A percentile compares a stretch with the other conserved stretches of the same genome.
phyloP scores from a whole-genome alignment of 768 basidiomycete genomes.

The Boletus bicolor region DNA sequence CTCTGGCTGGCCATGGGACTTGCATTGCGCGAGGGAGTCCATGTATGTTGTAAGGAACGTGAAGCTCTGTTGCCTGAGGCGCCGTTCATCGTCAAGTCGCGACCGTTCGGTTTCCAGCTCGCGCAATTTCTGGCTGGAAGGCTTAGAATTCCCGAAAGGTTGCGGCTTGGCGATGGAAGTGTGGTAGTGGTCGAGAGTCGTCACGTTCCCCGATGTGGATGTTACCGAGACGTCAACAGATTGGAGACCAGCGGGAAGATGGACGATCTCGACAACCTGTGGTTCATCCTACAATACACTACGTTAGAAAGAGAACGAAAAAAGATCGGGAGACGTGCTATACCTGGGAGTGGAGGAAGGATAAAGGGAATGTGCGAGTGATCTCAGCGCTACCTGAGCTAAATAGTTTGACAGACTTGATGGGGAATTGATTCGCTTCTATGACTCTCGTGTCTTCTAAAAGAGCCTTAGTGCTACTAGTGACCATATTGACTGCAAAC shows the following conservation, averaged over 20 bases:
- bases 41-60: slow-evolving; percentile 26
- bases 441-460: slow-evolving; percentile 3
- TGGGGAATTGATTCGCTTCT: slow-evolving; percentile 10
- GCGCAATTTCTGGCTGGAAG: neutral
- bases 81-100: slow-evolving; percentile 18
- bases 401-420: slow-evolving; percentile 22
- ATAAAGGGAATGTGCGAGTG: slow-evolving; percentile 17
- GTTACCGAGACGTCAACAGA: slow-evolving; percentile 14
- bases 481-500: slow-evolving; percentile 1
- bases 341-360: slow-evolving; percentile 13
- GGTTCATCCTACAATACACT: slow-evolving; percentile 12
- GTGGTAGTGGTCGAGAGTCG: slow-evolving; percentile 15
- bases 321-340: neutral
- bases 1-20: slow-evolving; percentile 2
- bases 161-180: neutral
- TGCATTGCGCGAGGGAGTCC: slow-evolving; percentile 26
- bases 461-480: neutral
- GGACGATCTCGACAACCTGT: slow-evolving; percentile 13
- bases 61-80: slow-evolving; percentile 19
- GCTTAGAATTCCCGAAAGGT: neutral
- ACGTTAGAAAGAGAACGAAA: neutral
- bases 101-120: slow-evolving; percentile 11
- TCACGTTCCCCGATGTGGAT: slow-evolving; percentile 6
- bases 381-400: slow-evolving; percentile 13
- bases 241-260: slow-evolving; percentile 9